Percentiles rank a stretch among this genome's conserved stretches.
These are phyloP conservation scores for Boletus bicolor DNA, from an alignment of 768 basidiomycete genomes.

Conservation along the genomic window DNA sequence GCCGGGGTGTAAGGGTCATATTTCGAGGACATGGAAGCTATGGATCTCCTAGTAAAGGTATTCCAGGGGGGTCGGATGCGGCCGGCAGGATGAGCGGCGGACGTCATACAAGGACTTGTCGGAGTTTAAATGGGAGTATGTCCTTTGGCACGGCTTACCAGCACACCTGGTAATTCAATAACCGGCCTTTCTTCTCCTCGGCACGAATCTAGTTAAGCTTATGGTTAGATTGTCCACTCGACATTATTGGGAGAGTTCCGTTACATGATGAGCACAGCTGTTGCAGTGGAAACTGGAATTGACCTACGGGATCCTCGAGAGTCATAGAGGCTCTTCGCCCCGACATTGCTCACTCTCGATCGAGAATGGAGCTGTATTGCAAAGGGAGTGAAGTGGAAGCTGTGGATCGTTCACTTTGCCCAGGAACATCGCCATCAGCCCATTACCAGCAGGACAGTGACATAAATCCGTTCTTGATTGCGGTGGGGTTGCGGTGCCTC, in stretches of 20 bases:
- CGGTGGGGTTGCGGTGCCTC: neutral
- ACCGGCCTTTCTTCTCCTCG: no score
- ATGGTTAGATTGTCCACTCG: neutral
- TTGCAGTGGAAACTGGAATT: neutral
- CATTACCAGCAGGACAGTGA: neutral
- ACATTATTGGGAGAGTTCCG: constrained; percentile 4
- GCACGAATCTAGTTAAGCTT: no score
- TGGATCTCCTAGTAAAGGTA: neutral
- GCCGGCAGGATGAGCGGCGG: neutral
- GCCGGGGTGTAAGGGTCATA: neutral
- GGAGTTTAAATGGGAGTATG: no score
- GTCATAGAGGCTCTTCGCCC: neutral
- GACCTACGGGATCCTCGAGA: constrained; percentile 1
- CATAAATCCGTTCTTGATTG: neutral
- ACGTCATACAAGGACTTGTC: neutral
- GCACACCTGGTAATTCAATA: no score
- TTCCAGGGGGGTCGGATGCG: constrained; percentile 9
- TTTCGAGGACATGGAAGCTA: neutral
- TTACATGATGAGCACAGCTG: neutral
- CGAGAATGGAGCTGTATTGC: neutral
- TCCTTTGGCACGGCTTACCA: no score
- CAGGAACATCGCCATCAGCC: constrained; percentile 2
- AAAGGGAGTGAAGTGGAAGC: neutral
- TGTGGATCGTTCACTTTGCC: constrained; percentile 1
- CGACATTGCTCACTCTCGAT: constrained; percentile 2